Evolutionary conservation across 495 filamentous ascomycete genomes (phyloP).

Genomic region (Neurospora sp.): DNA sequence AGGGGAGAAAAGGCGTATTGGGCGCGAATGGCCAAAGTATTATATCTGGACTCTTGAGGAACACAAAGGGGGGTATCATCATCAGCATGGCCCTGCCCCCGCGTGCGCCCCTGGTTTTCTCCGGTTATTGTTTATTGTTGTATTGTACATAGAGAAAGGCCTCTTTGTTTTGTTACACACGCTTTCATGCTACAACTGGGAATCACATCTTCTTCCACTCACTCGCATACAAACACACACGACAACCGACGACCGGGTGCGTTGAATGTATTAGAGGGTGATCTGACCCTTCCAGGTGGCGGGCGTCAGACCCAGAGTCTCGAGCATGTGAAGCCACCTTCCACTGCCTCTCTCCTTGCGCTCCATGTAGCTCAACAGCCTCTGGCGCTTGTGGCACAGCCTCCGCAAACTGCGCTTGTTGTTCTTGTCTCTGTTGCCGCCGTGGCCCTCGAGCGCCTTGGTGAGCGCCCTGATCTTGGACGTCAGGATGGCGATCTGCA

Average conservation of each 20-base stretch:
- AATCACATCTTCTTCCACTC: neutral
- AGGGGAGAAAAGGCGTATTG: neutral
- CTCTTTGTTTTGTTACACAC: slow-evolving; percentile 6
- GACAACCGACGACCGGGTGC: neutral
- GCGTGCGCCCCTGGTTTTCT: neutral
- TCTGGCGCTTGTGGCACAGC: slow-evolving; percentile 83
- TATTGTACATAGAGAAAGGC: slow-evolving; percentile 30
- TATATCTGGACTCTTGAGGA: slow-evolving; percentile 3
- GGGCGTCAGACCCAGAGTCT: slow-evolving; percentile 75
- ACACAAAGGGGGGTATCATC: slow-evolving; percentile 2
- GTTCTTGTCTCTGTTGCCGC: slow-evolving; percentile 65
- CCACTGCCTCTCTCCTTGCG: slow-evolving; percentile 83
- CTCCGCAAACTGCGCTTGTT: slow-evolving; percentile 84
- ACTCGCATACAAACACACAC: neutral
- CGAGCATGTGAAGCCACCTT: slow-evolving; percentile 74
- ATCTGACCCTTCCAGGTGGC: slow-evolving; percentile 84
- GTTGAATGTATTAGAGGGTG: slow-evolving; percentile 42
- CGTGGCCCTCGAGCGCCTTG: slow-evolving; percentile 44
- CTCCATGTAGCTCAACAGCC: slow-evolving; percentile 74
- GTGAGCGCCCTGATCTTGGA: slow-evolving; percentile 81
- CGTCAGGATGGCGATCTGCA: slow-evolving; percentile 95
- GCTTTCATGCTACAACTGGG: slow-evolving; percentile 1
- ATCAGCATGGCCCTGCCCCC: neutral
- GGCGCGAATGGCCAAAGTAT: neutral
- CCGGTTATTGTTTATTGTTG: slow-evolving; percentile 11